Evolutionary conservation across 257 asterid genomes (phyloP), one percentile per base, ranked within the genome.

Genomic region (Solanum commersonii): DNA sequence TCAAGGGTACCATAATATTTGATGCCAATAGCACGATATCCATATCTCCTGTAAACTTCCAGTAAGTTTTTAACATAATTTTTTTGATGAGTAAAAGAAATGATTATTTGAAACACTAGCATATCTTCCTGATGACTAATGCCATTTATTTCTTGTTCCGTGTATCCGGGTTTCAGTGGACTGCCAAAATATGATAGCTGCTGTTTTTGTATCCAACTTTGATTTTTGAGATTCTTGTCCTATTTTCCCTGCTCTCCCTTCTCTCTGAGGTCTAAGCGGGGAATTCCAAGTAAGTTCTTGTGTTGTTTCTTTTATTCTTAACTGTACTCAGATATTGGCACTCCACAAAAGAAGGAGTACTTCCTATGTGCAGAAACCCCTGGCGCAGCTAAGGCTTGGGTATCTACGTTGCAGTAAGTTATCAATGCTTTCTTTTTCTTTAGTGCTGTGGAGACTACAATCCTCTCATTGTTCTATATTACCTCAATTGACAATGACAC

Each of bases 321-420:
- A 93, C 95, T 77, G 44, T 79, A 40, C 84, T 63, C 93, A 97
- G 99, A 97, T 92, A 96, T 97, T 91, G 99, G 99, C 87, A 97
- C 99, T 59, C 99, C 99, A 12, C 99, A 96, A 92, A 96, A 89
- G 89, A 94, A 92, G 88, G 99, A 97, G 89, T 94, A 95, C 90
- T 97, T 95, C 91, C 96, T 97, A 23, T 97, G 99, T 90, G 99
- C 99, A 67, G 99, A 97, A 91, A 96, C 99, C 67, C 96, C 99
- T 83, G 97, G 95, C 78, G 98, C 99, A 90, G 94, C 99, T 87
- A 94, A 88, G 93, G 98, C 99, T 90, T 96, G 98, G 99, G 96
- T 97, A 82, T 93, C 98, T 90, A 97, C 99, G 60, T 91, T 97
- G 89, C 98, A 94, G 99, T 97, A 91, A 97, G 99, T 95, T 90